Base-by-base conservation (phyloP, 129 eudicot genomes). In the Gnaphalium uliginosum region DNA sequence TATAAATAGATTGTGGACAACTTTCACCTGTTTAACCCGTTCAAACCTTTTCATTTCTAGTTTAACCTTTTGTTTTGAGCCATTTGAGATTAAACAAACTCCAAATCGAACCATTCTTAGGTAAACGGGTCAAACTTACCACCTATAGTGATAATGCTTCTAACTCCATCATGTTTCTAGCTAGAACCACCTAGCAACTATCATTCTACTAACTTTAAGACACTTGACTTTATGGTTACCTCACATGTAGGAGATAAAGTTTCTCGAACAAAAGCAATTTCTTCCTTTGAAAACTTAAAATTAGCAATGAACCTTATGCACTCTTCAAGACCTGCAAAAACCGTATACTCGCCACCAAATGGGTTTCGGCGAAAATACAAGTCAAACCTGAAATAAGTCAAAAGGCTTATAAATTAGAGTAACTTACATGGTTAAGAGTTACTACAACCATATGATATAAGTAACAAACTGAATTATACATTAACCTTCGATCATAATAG, bases 301-400 rank as follows among this genome's bases (percentile, higher is more conserved):
- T 93, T 88, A 35, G 98, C 96, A 71, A 93, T 88, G 83, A 88
- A 87, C 83, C 86, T 81, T 68, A 93, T 90, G 89, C 98, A 93
- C 81, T 93, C 98, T 87, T 93, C 96, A 9, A 93, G 83, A 24
- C 98, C 98, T 77, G 98, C 96, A 82, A 90, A 93, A 26, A 93
- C 87, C 7, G 98, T 93, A 80, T 88, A 93, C 78, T 93, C 98
- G 39, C 98, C 98, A n/a, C 93, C 96, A 82, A 93, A 93, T 1
- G 98, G 98, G 29, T 89, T 93, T 71, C 68, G 86, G 41, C 96
- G 87, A 77, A 90, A 93, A 81, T 88, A 93, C 75, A 93, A 86
- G 77, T 93, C 98, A 76, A 90, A 93, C 91, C 98, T 93, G 90
- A 48, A 84, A 84, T 5, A 60, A 27, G 33, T 21, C 68, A 19